These are phyloP conservation scores for Metschnikowia noctiluminum DNA, from an alignment of 805 yeast species.

Conservation along the genomic window DNA sequence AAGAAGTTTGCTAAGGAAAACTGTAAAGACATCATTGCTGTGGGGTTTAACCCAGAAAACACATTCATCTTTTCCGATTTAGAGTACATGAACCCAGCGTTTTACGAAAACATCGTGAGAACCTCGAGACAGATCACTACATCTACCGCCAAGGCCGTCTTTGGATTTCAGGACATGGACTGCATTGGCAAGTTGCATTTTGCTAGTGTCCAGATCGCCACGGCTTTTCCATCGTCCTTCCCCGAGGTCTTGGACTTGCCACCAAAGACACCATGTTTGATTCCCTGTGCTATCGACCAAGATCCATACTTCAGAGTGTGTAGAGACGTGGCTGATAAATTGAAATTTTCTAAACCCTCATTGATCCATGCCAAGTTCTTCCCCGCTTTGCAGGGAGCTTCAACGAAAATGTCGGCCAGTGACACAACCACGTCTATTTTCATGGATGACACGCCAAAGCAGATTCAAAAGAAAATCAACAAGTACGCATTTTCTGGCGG, in stretches of 20 bases:
- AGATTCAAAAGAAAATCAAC: conserved; percentile 90
- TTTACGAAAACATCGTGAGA: conserved; percentile 91
- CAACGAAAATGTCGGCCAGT: conserved; percentile 95
- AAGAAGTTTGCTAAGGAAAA: conserved; percentile 75
- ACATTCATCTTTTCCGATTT: conserved; percentile 94
- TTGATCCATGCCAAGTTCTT: conserved; percentile 91
- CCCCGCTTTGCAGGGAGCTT: conserved; percentile 97
- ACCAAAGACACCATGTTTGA: conserved; percentile 88
- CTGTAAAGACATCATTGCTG: conserved; percentile 88
- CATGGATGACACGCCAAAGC: conserved; percentile 92
- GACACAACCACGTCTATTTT: conserved; percentile 87
- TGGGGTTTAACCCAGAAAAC: conserved; percentile 91
- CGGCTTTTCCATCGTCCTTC: conserved; percentile 94
- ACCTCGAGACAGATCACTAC: conserved; percentile 93
- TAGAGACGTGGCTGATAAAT: conserved; percentile 94
- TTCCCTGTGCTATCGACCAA: conserved; percentile 99
- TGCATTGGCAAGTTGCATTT: conserved; percentile 93
- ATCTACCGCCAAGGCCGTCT: conserved; percentile 95
- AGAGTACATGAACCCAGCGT: conserved; percentile 87
- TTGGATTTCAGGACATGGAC: conserved; percentile 93
- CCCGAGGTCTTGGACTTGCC: conserved; percentile 88
- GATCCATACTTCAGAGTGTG: conserved; percentile 98
- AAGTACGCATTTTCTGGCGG: conserved; percentile 98
- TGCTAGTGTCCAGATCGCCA: conserved; percentile 93
- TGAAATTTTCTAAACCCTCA: conserved; percentile 87